Conservation (phyloP, 495 filamentous ascomycete genomes). For the Pyrenopolyporus hunteri region DNA sequence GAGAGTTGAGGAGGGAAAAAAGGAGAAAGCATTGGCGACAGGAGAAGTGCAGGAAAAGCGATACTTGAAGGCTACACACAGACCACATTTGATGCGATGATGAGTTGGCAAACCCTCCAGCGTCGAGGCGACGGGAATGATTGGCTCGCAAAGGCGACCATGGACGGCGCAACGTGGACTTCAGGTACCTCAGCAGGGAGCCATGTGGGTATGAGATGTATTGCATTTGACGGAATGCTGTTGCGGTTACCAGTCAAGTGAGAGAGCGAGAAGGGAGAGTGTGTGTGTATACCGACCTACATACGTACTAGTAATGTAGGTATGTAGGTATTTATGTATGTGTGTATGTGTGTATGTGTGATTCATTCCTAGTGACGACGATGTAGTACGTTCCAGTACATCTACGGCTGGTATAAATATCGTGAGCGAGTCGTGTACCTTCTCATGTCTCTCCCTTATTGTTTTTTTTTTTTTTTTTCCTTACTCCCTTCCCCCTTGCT, state of each 20-base stretch:
- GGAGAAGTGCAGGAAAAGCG: slow-evolving; percentile 37
- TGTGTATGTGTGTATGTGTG: too few relatives aligned
- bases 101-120: slow-evolving; percentile 51
- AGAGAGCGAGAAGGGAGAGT: too few relatives aligned
- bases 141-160: slow-evolving; percentile 40
- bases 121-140: slow-evolving; percentile 43
- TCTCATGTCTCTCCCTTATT: slow-evolving; percentile 2
- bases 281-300: not conserved
- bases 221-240: slow-evolving; percentile 23
- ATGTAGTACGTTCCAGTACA: too few relatives aligned
- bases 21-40: slow-evolving; percentile 26
- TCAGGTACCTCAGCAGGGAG: slow-evolving; percentile 41
- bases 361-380: too few relatives aligned
- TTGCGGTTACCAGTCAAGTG: slow-evolving; percentile 30
- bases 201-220: slow-evolving; percentile 34
- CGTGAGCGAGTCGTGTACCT: slow-evolving; percentile 9
- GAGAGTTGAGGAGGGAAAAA: slow-evolving; percentile 13
- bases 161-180: slow-evolving; percentile 44
- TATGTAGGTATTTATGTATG: not conserved
- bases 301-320: too few relatives aligned
- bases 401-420: slow-evolving; percentile 8
- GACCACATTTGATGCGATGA: slow-evolving; percentile 54
- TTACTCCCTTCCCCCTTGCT: not conserved
- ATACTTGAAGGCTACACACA: slow-evolving; percentile 51
- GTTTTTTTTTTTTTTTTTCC: slow-evolving; percentile 2